Evolutionary conservation across 176 grass and related monocot species (phyloP), one percentile per base, ranked within the genome.

Genomic region (Rhynchospora pubera): DNA sequence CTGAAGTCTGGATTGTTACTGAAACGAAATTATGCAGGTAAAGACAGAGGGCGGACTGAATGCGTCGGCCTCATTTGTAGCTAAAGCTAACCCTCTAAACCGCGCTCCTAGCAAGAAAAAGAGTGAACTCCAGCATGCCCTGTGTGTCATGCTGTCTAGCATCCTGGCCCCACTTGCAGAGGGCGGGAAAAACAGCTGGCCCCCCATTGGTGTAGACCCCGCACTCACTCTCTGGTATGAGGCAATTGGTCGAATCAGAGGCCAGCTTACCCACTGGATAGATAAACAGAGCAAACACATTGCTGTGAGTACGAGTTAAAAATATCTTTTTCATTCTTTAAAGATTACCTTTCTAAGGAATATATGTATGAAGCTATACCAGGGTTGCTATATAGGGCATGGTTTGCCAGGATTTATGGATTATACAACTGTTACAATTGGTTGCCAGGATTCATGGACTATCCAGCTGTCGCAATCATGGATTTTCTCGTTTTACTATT

Each of bases 71-170:
- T 98, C 96, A 57, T 98, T 98, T 82, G 93, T 98, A 67, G 90
- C 90, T 70, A 98, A 98, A 94, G 92, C 96, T 57, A 93, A 94
- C 83, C 92, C 96, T 85, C 82, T 98, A 81, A 93, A 88, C 83
- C 90, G 92, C 65, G 52, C 89, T 79, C 92, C 96, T 65, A 91
- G 86, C 80, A 94, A 94, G 87, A 94, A 90, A 85, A 94, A 98
- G 89, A 98, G 96, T 90, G 92, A 98, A 87, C 64, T 98, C 72
- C 92, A 98, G 86, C 96, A 98, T 88, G 96, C 96, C n/a, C 85
- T 93, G 61, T 98, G 96, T 74, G 94, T 88, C 81, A 98, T 98
- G 96, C 90, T 98, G 56, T 98, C 96, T 78, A 94, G 96, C 86
- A 98, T 98, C 65, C 76, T 98, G 55, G 92, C 96, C 28, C 90